Evolutionary conservation across 1,139 yeast genomes (phyloP), one percentile per base, ranked within the genome.

Genomic region (Blastobotrys niveus): DNA sequence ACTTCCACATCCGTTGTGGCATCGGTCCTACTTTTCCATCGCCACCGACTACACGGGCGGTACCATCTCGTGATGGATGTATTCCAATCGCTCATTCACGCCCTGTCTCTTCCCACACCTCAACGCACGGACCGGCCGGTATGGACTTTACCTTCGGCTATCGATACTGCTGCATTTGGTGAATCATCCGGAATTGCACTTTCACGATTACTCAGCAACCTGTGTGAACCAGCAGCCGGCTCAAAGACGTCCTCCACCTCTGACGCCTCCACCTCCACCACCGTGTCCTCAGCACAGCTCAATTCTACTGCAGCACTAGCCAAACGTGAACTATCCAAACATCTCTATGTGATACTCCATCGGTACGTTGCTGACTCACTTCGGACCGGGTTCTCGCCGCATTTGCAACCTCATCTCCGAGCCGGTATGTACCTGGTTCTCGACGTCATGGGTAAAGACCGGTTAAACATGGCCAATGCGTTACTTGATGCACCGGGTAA

Each of bases 401-500:
- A 59, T 0, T 66, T 78, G 2, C 77, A 75, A 56, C 74, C 72
- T n/a, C 72, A 70, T 26, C 53, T 89, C 19, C 62, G 71, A 17
- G 65, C 71, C 1, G 86, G 87, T 1, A 64, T 86, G 14, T 84
- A 74, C 56, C 66, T 75, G 40, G 69, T 86, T 2, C 78, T 88
- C 57, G 88, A 83, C 55, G 73, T 84, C 0, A 63, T 88, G 32
- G 82, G 95, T 0, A 72, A 70, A 34, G 71, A 72, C 30, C 96
- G 88, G 54, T 64, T 88, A 46, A 75, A 73, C 45, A 63, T 79
- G 35, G 74, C 82, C n/a, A 83, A 77, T 55, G 71, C 80, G 2
- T 71, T 80, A n/a, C 66, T 89, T 57, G 96, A 89, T 55, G 62
- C 69, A 21, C 75, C 84, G 36, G 85, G 94, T 1, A 75, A 84